A percentile compares a stretch with the other conserved stretches of the same genome.
Conservation (phyloP, 2,329 filamentous ascomycete genomes). For the Aspergillus novofumigatus region DNA sequence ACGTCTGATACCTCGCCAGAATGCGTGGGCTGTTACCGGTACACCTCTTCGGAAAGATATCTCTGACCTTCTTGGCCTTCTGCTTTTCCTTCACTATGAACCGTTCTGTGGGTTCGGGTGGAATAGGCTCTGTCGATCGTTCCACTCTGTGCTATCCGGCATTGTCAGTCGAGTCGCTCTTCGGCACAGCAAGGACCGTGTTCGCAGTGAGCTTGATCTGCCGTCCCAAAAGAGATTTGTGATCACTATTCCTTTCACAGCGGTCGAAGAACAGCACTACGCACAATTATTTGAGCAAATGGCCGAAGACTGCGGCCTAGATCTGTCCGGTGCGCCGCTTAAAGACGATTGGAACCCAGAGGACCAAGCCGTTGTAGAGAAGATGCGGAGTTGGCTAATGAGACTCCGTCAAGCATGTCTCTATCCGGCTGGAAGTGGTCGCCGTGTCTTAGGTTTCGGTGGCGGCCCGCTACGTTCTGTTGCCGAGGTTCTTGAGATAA, state of each 20-base stretch:
- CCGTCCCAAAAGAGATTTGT: conserved; percentile 82
- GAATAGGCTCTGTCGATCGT: conserved; percentile 58
- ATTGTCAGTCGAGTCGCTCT: conserved; percentile 71
- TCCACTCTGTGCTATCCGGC: conserved; percentile 61
- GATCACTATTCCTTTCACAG: conserved; percentile 84
- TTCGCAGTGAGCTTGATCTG: conserved; percentile 72
- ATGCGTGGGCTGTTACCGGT: conserved; percentile 89
- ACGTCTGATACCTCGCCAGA: conserved; percentile 71
- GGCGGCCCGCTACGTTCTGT: conserved; percentile 72
- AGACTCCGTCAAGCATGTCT: conserved; percentile 77
- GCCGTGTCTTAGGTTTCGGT: conserved; percentile 59
- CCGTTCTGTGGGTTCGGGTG: conserved; percentile 70
- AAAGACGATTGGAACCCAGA: conserved; percentile 62
- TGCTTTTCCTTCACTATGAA: conserved; percentile 75
- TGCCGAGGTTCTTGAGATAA: conserved; percentile 78
- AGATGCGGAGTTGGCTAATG: conserved; percentile 75
- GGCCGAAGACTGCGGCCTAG: conserved; percentile 64
- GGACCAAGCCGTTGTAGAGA: conserved; percentile 54
- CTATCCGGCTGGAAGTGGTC: conserved; percentile 69
- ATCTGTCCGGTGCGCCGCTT: conserved; percentile 59
- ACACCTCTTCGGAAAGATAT: conserved; percentile 82
- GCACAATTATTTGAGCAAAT: conserved; percentile 70
- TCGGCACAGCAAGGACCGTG: conserved; percentile 77
- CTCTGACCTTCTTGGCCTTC: conserved; percentile 71
- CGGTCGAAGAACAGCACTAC: conserved; percentile 89